phyloP scores from a whole-genome alignment of 805 yeast genomes.

The Saturnispora saitoi region DNA sequence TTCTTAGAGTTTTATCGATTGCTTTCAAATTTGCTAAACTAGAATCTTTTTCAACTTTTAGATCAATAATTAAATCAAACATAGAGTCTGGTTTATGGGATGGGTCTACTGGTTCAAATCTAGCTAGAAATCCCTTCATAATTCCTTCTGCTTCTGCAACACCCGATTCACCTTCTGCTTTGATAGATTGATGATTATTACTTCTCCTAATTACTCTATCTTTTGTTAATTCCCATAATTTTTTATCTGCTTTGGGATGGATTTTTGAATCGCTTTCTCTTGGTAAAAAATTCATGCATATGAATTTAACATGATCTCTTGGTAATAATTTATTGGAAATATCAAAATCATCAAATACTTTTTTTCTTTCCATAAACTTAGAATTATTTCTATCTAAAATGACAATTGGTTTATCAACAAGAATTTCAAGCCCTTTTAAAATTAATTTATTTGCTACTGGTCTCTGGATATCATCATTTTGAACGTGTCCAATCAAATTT shows the following conservation, averaged over 20 bases:
- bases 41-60: slow-evolving; percentile 40
- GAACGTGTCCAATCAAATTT: slow-evolving; percentile 57
- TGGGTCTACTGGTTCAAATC: slow-evolving; percentile 55
- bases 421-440: slow-evolving; percentile 34
- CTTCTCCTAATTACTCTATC: slow-evolving; percentile 63
- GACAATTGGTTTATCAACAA: slow-evolving; percentile 42
- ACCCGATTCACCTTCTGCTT: slow-evolving; percentile 36
- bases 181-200: slow-evolving; percentile 81
- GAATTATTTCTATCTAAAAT: slow-evolving; percentile 83
- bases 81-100: slow-evolving; percentile 46
- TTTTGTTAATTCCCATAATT: slow-evolving; percentile 45
- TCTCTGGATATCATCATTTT: slow-evolving; percentile 65
- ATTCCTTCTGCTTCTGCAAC: slow-evolving; percentile 45
- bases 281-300: slow-evolving; percentile 59
- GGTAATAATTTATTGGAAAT: slow-evolving; percentile 37
- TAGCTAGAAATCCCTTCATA: slow-evolving; percentile 62
- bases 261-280: background rate
- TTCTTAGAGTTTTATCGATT: slow-evolving; percentile 33
- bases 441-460: slow-evolving; percentile 43
- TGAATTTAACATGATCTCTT: slow-evolving; percentile 41
- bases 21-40: slow-evolving; percentile 41
- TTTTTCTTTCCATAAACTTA: slow-evolving; percentile 56
- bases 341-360: slow-evolving; percentile 47
- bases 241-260: slow-evolving; percentile 23
- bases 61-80: slow-evolving; percentile 59